Evolutionary conservation across 306 rosid genomes (phyloP), one percentile per base, ranked within the genome.

Genomic region (Lathyrus tuberosus): DNA sequence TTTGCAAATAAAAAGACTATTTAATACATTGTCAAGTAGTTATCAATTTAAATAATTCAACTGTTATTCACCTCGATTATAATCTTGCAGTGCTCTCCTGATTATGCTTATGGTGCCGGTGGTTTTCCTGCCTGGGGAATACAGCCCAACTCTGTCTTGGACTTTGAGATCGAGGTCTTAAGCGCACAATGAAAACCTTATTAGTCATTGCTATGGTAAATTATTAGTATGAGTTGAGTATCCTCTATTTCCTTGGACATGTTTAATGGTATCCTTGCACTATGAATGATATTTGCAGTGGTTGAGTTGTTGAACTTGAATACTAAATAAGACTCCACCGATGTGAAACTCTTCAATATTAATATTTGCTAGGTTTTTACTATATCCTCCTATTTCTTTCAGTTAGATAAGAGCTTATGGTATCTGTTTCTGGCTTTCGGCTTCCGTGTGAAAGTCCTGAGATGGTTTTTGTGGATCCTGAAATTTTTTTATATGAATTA

Each of bases 71-170:
- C 48, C 9, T 67, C 52, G 59, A 56, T 73, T 63, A 41, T 82
- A 41, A 24, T 74, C 79, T 73, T 73, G 79, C 97, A 90, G 96
- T 93, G 98, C 91, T 85, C 98, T 33, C 98, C 98, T 7, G 98
- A 93, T 73, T 93, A 93, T 82, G 98, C 87, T 14, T 90, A 93
- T 76, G 98, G 98, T 52, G 12, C 97, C n/a, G 42, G 76, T 43
- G 98, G 96, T 43, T 93, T 90, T 81, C 82, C 94, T 65, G 88
- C 94, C 8, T 90, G 98, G 97, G 98, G 97, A 37, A 93, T 93
- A 48, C 86, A 79, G 60, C 96, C 98, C 14, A 88, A 93, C 80
- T 86, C 98, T 28, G 77, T 67, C 59, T 68, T 94, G 83, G 88
- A 85, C 10, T 94, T 90, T 57, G 98, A 94, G 82, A 94, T 94